Evolutionary conservation across 768 basidiomycete species (phyloP).

Genomic region (Boletus rufocinnamomeus): DNA sequence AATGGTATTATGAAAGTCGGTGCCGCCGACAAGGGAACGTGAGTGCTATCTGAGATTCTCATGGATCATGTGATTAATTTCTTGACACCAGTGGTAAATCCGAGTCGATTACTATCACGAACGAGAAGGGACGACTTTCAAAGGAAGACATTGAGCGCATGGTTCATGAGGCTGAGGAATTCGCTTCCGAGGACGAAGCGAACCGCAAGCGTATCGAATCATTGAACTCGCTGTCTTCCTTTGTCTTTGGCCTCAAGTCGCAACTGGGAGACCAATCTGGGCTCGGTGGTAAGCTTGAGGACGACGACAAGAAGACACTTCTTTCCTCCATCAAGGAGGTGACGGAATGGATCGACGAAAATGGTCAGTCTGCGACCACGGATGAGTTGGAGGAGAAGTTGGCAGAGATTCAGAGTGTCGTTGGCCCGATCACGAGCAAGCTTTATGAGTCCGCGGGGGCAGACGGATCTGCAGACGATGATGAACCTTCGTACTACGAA

Average conservation of each 20-base stretch:
- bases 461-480: conserved; percentile 40
- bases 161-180: conserved; percentile 93
- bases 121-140: conserved; percentile 90
- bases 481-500: conserved; percentile 42
- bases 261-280: conserved; percentile 88
- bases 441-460: conserved; percentile 56
- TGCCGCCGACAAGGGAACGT: conserved; percentile 94
- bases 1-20: conserved; percentile 95
- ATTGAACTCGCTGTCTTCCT: conserved; percentile 79
- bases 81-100: conserved; percentile 64
- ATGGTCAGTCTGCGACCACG: conserved; percentile 70
- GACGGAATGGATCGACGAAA: conserved; percentile 89
- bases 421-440: conserved; percentile 86
- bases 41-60: conserved; percentile 29
- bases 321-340: conserved; percentile 82
- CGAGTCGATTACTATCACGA: conserved; percentile 90
- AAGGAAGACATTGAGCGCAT: conserved; percentile 95
- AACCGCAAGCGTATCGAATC: conserved; percentile 83
- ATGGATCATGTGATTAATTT: background rate
- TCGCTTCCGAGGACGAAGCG: conserved; percentile 75
- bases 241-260: conserved; percentile 83
- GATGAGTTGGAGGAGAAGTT: conserved; percentile 95
- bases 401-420: conserved; percentile 67
- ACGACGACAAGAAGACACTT: conserved; percentile 84
- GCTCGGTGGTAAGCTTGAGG: conserved; percentile 83